Evolutionary conservation across 805 yeast species (phyloP).

Genomic region (Wickerhamiella alocasiicola): DNA sequence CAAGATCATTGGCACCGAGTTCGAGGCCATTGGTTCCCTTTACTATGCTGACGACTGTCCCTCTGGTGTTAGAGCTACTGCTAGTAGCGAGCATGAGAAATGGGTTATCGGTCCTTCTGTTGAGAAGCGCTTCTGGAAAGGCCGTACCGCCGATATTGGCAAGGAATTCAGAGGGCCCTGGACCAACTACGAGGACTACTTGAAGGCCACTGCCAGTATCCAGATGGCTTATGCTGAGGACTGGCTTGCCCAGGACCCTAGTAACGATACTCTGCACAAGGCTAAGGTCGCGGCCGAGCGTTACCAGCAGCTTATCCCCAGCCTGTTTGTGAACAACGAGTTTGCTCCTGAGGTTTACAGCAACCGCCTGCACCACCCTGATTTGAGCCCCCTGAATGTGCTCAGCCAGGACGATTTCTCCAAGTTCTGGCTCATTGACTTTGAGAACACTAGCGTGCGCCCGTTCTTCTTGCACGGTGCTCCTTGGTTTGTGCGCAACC

Average conservation of each 20-base stretch:
- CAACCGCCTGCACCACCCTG: slow-evolving; percentile 69
- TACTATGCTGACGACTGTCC: slow-evolving; percentile 56
- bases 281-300: slow-evolving; percentile 42
- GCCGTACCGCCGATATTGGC: slow-evolving; percentile 40
- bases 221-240: slow-evolving; percentile 51
- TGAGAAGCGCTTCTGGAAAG: slow-evolving; percentile 67
- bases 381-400: slow-evolving; percentile 83
- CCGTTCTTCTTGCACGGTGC: slow-evolving; percentile 70
- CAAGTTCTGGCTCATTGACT: slow-evolving; percentile 51
- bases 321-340: slow-evolving; percentile 40
- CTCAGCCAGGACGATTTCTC: slow-evolving; percentile 29
- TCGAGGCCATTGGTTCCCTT: slow-evolving; percentile 68
- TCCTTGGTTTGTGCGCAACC: slow-evolving; percentile 76
- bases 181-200: slow-evolving; percentile 50
- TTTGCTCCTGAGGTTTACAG: slow-evolving; percentile 45
- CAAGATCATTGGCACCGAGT: slow-evolving; percentile 41
- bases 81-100: slow-evolving; percentile 41
- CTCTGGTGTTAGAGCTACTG: slow-evolving; percentile 30
- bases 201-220: slow-evolving; percentile 49
- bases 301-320: slow-evolving; percentile 42
- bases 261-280: slow-evolving; percentile 27
- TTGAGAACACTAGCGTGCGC: slow-evolving; percentile 67
- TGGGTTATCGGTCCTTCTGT: slow-evolving; percentile 88
- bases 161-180: slow-evolving; percentile 64
- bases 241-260: slow-evolving; percentile 43